phyloP scores from a whole-genome alignment of 306 rosid species.

The Lathyrus tuberosus region DNA sequence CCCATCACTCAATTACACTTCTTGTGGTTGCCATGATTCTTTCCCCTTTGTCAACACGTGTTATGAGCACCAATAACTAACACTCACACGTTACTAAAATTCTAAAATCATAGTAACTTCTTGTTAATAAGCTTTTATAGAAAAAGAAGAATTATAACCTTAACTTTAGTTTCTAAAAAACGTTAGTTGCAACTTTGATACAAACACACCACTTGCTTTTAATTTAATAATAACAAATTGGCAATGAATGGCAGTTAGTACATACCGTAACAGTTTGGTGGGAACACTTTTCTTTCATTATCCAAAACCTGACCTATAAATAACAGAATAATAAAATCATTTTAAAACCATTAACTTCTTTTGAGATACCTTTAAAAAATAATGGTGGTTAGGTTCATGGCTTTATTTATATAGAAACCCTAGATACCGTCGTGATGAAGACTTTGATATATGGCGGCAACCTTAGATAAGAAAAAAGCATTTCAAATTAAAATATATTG shows the following conservation, averaged over 20 bases:
- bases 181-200: no score
- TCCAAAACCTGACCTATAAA: slow-evolving; percentile 35
- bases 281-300: slow-evolving; percentile 30
- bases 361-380: no score
- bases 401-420: no score
- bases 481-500: slow-evolving; percentile 1
- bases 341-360: no score
- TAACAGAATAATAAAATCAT: no score
- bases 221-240: background rate
- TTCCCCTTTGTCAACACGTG: slow-evolving; percentile 47
- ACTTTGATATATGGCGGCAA: no score
- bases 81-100: background rate
- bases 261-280: slow-evolving; percentile 27
- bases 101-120: slow-evolving; percentile 3
- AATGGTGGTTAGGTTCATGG: no score
- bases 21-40: slow-evolving; percentile 35
- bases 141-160: no score
- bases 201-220: no score
- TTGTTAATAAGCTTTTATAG: no score
- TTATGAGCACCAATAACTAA: slow-evolving; percentile 19
- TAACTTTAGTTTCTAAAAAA: no score
- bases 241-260: background rate
- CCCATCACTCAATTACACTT: slow-evolving; percentile 38
- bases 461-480: background rate
- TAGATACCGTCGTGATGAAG: no score